phyloP scores from a whole-genome alignment of 768 basidiomycete species.

The Rhizopogon roseolus region DNA sequence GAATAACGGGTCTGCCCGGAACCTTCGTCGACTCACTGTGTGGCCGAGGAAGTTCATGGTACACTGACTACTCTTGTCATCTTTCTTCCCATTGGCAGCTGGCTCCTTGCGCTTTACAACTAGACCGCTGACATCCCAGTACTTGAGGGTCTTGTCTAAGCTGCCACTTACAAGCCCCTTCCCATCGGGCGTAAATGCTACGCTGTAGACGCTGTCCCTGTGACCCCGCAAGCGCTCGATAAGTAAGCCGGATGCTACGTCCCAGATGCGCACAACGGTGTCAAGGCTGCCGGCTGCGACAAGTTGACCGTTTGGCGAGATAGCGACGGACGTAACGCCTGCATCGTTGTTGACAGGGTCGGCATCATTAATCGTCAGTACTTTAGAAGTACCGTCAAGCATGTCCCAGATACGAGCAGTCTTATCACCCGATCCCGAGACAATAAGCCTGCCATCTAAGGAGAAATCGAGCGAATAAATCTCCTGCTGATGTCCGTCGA shows the following conservation, averaged over 20 bases:
- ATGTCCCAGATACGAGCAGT: slow-evolving; percentile 32
- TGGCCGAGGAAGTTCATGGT: slow-evolving; percentile 27
- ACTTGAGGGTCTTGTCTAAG: slow-evolving; percentile 28
- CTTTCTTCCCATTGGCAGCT: slow-evolving; percentile 30
- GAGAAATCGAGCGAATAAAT: slow-evolving; percentile 34
- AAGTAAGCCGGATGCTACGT: slow-evolving; percentile 34
- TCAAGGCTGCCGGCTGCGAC: slow-evolving; percentile 52
- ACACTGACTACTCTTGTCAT: slow-evolving; percentile 21
- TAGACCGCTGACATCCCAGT: slow-evolving; percentile 37
- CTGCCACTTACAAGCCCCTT: slow-evolving; percentile 24
- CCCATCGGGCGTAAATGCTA: slow-evolving; percentile 25
- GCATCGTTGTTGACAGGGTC: slow-evolving; percentile 16
- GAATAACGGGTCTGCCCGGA: neutral
- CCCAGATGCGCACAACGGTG: slow-evolving; percentile 48
- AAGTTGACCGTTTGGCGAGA: slow-evolving; percentile 30
- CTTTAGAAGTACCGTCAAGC: slow-evolving; percentile 26
- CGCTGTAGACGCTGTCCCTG: slow-evolving; percentile 23
- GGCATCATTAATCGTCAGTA: slow-evolving; percentile 21
- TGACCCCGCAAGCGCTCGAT: slow-evolving; percentile 19
- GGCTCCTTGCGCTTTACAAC: slow-evolving; percentile 26
- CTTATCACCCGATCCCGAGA: slow-evolving; percentile 32
- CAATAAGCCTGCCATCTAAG: slow-evolving; percentile 26
- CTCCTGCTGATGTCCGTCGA: slow-evolving; percentile 28
- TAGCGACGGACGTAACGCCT: slow-evolving; percentile 20
- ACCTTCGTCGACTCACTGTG: slow-evolving; percentile 9